Evolutionary conservation across 768 basidiomycete species (phyloP).

Genomic region (Artomyces pyxidatus): DNA sequence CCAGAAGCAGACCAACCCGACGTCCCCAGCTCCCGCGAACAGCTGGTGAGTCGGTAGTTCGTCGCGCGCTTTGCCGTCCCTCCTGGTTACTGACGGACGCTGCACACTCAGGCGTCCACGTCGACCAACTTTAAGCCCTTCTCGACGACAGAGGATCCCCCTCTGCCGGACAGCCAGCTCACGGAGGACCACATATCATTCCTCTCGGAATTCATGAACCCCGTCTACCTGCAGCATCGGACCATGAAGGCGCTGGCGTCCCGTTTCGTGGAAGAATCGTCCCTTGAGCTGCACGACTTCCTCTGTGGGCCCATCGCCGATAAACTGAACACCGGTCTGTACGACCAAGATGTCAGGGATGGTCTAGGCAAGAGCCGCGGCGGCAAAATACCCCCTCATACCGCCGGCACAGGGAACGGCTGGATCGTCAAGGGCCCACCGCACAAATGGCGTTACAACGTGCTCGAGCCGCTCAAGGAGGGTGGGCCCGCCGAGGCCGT

Average conservation of each 20-base stretch:
- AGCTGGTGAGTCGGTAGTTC: slow-evolving; percentile 61
- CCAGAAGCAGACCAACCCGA: slow-evolving; percentile 35
- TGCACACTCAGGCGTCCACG: slow-evolving; percentile 43
- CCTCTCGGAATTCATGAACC: slow-evolving; percentile 81
- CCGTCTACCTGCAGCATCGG: slow-evolving; percentile 78
- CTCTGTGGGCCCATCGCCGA: slow-evolving; percentile 61
- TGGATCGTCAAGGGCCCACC: slow-evolving; percentile 85
- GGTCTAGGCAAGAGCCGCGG: slow-evolving; percentile 45
- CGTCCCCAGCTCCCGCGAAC: slow-evolving; percentile 79
- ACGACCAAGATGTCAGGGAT: slow-evolving; percentile 56
- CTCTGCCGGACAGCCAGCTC: slow-evolving; percentile 43
- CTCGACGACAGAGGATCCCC: slow-evolving; percentile 33
- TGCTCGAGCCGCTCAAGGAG: slow-evolving; percentile 31
- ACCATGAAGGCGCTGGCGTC: slow-evolving; percentile 73
- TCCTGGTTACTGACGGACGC: slow-evolving; percentile 9
- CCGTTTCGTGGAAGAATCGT: slow-evolving; percentile 81
- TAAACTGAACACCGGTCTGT: slow-evolving; percentile 56
- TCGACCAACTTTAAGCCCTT: slow-evolving; percentile 50
- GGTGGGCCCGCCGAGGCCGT: slow-evolving; percentile 37
- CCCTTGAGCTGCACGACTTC: slow-evolving; percentile 84
- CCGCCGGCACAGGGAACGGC: slow-evolving; percentile 43
- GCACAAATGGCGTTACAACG: slow-evolving; percentile 90
- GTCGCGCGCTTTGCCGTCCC: slow-evolving; percentile 2
- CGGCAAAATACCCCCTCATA: slow-evolving; percentile 56
- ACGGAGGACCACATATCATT: slow-evolving; percentile 55